Base-by-base conservation (phyloP, 106 monocot genomes). In the Alisma plantagoaquatica region DNA sequence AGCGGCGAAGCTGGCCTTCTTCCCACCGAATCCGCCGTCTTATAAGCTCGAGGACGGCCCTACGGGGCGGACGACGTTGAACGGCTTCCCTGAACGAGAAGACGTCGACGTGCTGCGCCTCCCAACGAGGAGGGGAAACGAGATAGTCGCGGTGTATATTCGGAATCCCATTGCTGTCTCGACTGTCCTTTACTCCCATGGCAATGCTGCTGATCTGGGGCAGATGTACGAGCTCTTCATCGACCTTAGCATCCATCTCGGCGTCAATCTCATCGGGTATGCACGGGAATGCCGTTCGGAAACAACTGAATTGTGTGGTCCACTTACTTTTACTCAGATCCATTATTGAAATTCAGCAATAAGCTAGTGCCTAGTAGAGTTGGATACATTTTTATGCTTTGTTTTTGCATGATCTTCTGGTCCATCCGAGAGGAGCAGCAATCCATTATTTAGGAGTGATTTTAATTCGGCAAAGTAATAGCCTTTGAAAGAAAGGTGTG, bases 1-100 rank as follows among this genome's bases (percentile, higher is more conserved):
- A 66, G 84, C 84, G 65, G 79, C 84, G 62, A 84, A 78, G 68
- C 54, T 84, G 45, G 84, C 84, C 23, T 84, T 84, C 69, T 84
- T 84, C 62, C 84, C 84, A 41, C 84, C 84, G 31, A 65, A 41
- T 48, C 84, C 84, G 56, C 66, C 84, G 32, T 62, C 84, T 27
- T 84, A 79, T 75, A 51, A 75, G 48, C 51, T 84, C 15, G 33
- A 46, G 12, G 79, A 79, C 33, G 52, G 53, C 18, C 31, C 15
- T 27, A 59, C 79, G 11, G 79, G 75, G 5, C 45, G 72, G 23
- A 18, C 28, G 51, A 65, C 64, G 46, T 64, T 79, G 23, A 76
- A 53, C 52, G 60, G 75, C 24, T 75, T 75, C 52, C 79, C 84
- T 2, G 75, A 76, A 55, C 53, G 79, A 43, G 84, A 79, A 46